These are phyloP conservation scores for Bipolaris oryzae DNA, from an alignment of 2,329 filamentous ascomycete species.

Conservation along the genomic window DNA sequence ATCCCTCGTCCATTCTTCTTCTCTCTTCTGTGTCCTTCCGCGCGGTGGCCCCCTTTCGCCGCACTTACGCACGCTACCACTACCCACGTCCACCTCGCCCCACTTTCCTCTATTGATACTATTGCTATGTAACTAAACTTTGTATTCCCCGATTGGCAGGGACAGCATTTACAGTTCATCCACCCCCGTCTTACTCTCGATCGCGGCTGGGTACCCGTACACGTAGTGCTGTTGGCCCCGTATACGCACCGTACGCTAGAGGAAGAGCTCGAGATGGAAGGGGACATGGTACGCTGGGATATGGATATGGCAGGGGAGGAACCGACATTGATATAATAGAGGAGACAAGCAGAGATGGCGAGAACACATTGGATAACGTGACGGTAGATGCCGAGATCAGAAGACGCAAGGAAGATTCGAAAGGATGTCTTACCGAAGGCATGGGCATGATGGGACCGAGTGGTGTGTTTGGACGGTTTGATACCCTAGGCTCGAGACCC, in stretches of 20 bases:
- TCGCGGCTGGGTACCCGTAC: neutral
- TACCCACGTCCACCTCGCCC: neutral
- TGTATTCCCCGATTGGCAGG: neutral
- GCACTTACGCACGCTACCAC: neutral
- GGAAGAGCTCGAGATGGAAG: neutral
- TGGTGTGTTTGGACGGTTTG: neutral
- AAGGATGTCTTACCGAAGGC: neutral
- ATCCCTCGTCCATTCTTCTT: too few relatives aligned
- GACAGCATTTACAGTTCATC: slow-evolving; percentile 14
- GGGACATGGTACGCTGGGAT: neutral
- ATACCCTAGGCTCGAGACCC: neutral
- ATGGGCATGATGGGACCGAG: slow-evolving; percentile 1
- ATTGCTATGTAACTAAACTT: neutral
- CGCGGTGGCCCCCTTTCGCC: too few relatives aligned
- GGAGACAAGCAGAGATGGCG: slow-evolving; percentile 7
- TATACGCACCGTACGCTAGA: slow-evolving; percentile 4
- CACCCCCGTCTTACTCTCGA: neutral
- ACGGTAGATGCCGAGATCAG: neutral
- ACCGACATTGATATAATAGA: slow-evolving; percentile 5
- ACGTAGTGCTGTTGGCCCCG: neutral
- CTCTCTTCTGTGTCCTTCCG: too few relatives aligned
- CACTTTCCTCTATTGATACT: neutral
- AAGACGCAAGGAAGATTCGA: neutral
- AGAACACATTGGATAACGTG: neutral
- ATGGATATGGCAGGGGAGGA: neutral